Percentiles rank a stretch among this genome's conserved stretches.
Conservation (phyloP, 805 yeast species). For the Saturnispora ahearnii region DNA sequence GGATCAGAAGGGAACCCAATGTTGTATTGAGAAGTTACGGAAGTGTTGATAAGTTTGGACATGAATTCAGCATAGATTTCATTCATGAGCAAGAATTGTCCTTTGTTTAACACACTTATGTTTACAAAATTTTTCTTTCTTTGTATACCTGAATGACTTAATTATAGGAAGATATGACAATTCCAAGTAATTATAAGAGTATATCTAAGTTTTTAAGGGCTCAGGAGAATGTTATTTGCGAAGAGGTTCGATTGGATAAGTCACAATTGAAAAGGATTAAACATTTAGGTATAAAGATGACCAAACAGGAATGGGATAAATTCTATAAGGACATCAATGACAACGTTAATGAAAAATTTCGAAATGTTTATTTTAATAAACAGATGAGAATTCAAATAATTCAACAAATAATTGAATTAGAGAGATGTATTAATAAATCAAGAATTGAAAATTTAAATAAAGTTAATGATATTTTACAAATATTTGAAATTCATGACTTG, state of each 20-base stretch:
- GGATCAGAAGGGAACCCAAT: background rate
- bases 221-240: conserved; percentile 17
- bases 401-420: conserved; percentile 23
- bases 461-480: conserved; percentile 22
- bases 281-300: conserved; percentile 7
- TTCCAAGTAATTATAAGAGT: conserved; percentile 19
- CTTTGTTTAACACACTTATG: background rate
- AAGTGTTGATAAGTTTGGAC: conserved; percentile 9
- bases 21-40: background rate
- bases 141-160: background rate
- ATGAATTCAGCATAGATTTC: conserved; percentile 1
- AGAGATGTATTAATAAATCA: conserved; percentile 12
- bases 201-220: conserved; percentile 19
- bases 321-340: conserved; percentile 5
- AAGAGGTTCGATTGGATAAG: conserved; percentile 16
- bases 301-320: conserved; percentile 7
- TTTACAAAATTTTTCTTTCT: background rate
- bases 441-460: conserved; percentile 18
- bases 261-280: conserved; percentile 8
- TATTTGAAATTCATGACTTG: conserved; percentile 18
- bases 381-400: conserved; percentile 26
- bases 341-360: conserved; percentile 12
- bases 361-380: conserved; percentile 19
- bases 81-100: conserved; percentile 6
- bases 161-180: background rate